Percentiles rank a stretch among this genome's conserved stretches.
phyloP scores from a whole-genome alignment of 2,329 filamentous ascomycete genomes.

The Fusarium albidum region DNA sequence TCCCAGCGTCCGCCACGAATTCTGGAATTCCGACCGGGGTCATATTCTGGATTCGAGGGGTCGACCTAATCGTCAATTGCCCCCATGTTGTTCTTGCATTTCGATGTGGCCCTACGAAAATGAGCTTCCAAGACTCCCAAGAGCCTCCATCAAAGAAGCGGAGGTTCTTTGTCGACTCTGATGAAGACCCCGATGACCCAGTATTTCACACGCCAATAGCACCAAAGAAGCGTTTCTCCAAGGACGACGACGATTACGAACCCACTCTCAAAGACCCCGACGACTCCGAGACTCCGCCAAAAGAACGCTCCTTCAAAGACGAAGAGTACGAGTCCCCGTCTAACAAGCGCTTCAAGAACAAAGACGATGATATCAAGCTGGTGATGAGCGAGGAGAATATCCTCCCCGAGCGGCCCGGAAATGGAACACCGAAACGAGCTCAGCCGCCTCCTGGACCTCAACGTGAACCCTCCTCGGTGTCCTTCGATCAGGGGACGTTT shows the following conservation, averaged over 20 bases:
- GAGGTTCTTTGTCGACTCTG: slow-evolving; percentile 48
- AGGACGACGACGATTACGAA: no score
- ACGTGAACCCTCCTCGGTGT: slow-evolving; percentile 41
- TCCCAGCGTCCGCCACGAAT: slow-evolving; percentile 31
- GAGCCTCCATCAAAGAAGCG: slow-evolving; percentile 57
- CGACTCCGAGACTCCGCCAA: no score
- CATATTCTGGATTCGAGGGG: slow-evolving; percentile 1
- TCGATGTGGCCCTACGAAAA: slow-evolving; percentile 36
- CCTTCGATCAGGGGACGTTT: slow-evolving; percentile 66
- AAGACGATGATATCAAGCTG: slow-evolving; percentile 32
- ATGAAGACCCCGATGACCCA: slow-evolving; percentile 42
- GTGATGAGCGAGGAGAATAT: slow-evolving; percentile 16
- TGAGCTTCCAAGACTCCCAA: slow-evolving; percentile 50
- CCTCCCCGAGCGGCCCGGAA: slow-evolving; percentile 23
- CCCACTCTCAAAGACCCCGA: no score
- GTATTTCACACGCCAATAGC: slow-evolving; percentile 2
- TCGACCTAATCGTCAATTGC: background rate
- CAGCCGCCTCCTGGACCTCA: slow-evolving; percentile 19
- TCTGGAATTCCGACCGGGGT: slow-evolving; percentile 5
- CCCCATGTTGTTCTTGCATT: background rate
- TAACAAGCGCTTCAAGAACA: slow-evolving; percentile 27
- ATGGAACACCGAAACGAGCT: slow-evolving; percentile 18
- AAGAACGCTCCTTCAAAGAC: no score
- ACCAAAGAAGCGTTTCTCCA: no score
- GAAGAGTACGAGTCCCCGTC: no score